Evolutionary conservation across 202 grass and related monocot species (phyloP).

Genomic region (Zizania palustris): DNA sequence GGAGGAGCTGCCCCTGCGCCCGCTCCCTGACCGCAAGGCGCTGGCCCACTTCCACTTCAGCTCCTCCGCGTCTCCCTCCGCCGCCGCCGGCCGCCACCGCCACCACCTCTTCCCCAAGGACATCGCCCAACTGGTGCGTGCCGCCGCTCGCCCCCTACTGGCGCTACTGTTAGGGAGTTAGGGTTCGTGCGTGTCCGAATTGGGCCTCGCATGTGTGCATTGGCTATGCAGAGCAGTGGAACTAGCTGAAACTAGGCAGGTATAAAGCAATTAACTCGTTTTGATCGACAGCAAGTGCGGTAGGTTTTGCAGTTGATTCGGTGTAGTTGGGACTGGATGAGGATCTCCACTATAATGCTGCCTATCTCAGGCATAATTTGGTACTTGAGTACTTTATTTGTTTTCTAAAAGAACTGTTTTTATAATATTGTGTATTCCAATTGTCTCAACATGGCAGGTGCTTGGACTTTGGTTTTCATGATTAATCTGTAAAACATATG

Average conservation of each 20-base stretch:
- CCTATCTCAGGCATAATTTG: not conserved
- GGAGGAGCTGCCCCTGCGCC: conserved; percentile 86
- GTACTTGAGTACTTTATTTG: not conserved
- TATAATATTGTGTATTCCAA: not conserved
- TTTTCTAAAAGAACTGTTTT: not conserved
- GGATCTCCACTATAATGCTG: not conserved
- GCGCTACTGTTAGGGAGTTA: not conserved
- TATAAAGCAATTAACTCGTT: not conserved
- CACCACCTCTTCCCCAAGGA: conserved; percentile 91
- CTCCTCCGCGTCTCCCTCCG: conserved; percentile 55
- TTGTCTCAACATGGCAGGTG: not conserved
- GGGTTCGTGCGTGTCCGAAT: conserved; percentile 20
- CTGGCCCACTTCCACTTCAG: conserved; percentile 90
- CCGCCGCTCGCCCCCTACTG: not conserved
- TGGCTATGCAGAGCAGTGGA: not conserved
- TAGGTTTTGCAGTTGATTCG: not conserved
- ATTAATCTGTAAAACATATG: not conserved
- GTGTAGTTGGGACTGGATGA: conserved; percentile 3
- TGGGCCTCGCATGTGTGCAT: not conserved
- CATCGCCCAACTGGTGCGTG: conserved; percentile 80
- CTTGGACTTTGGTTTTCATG: not conserved
- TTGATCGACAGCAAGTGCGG: not conserved
- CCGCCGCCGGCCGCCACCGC: conserved; percentile 65
- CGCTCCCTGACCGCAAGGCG: conserved; percentile 77
- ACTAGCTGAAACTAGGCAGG: not conserved